A percentile compares a stretch with the other conserved stretches of the same genome.
Conservation (phyloP, 495 filamentous ascomycete genomes). For the Penicillium samsonianum region DNA sequence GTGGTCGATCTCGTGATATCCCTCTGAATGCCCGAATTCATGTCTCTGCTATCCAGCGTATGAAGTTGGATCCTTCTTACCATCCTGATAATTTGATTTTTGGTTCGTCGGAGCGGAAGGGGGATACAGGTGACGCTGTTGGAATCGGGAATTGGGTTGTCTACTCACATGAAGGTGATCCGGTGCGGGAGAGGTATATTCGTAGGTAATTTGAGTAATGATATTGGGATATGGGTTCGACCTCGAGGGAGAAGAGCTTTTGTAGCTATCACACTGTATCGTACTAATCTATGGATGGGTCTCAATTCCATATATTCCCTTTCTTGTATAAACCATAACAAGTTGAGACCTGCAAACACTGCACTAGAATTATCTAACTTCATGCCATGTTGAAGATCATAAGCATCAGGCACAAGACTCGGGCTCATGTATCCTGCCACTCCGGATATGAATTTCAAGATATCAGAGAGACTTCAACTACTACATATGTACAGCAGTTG, state of each 20-base stretch:
- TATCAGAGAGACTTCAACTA: too few relatives aligned
- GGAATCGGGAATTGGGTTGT: slow-evolving; percentile 6
- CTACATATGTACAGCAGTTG: too few relatives aligned
- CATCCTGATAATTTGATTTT: slow-evolving; percentile 54
- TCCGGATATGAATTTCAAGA: too few relatives aligned
- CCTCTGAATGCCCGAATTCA: slow-evolving; percentile 24
- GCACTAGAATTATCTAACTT: background rate
- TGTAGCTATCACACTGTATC: background rate
- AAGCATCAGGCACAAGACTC: background rate
- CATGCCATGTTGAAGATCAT: background rate
- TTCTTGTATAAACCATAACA: too few relatives aligned
- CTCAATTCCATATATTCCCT: too few relatives aligned
- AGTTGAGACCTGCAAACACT: too few relatives aligned
- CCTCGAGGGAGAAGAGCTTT: too few relatives aligned
- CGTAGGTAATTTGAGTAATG: background rate
- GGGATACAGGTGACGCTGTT: background rate
- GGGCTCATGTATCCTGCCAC: background rate
- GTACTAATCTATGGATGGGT: background rate
- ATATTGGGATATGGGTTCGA: too few relatives aligned
- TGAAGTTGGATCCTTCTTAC: slow-evolving; percentile 59
- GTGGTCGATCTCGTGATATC: slow-evolving; percentile 21
- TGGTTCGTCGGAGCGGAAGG: background rate
- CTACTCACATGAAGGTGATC: slow-evolving; percentile 5
- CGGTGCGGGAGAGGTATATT: slow-evolving; percentile 6
- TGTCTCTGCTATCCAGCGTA: slow-evolving; percentile 60